A percentile compares a stretch with the other conserved stretches of the same genome.
phyloP scores from a whole-genome alignment of 1,284 basidiomycete species.

The Spongispora temasekensis region DNA sequence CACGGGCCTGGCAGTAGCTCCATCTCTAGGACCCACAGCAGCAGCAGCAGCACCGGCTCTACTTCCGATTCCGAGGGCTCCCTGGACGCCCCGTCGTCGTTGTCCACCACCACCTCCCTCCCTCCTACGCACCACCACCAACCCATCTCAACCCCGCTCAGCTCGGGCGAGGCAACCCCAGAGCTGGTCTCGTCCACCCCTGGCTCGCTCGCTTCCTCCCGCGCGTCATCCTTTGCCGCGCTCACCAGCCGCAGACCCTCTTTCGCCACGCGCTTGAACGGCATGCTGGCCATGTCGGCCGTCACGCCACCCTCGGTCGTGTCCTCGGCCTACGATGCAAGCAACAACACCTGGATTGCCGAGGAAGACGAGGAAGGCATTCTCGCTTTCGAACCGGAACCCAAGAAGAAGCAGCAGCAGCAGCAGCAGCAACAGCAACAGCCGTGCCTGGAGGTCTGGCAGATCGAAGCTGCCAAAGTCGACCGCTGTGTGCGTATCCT shows the following conservation, averaged over 20 bases:
- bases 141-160: constrained; percentile 24
- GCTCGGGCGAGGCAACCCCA: constrained; percentile 45
- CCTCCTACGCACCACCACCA: not conserved
- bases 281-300: constrained; percentile 46
- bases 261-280: constrained; percentile 50
- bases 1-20: constrained; percentile 43
- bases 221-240: constrained; percentile 41
- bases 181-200: constrained; percentile 34
- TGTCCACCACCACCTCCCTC: not conserved
- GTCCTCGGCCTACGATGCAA: constrained; percentile 31
- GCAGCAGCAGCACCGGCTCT: too few species aligned
- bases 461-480: constrained; percentile 59
- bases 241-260: constrained; percentile 48
- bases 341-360: constrained; percentile 35
- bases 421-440: constrained; percentile 13
- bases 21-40: constrained; percentile 23
- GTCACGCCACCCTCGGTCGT: constrained; percentile 39
- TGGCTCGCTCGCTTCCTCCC: constrained; percentile 44
- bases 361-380: constrained; percentile 40
- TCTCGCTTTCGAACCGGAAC: constrained; percentile 30
- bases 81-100: not conserved
- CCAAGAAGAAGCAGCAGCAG: not conserved
- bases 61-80: too few species aligned
- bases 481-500: constrained; percentile 74
- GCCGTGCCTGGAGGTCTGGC: constrained; percentile 51